Base-by-base conservation (phyloP, 257 asterid species). In the Solanum phureja region DNA sequence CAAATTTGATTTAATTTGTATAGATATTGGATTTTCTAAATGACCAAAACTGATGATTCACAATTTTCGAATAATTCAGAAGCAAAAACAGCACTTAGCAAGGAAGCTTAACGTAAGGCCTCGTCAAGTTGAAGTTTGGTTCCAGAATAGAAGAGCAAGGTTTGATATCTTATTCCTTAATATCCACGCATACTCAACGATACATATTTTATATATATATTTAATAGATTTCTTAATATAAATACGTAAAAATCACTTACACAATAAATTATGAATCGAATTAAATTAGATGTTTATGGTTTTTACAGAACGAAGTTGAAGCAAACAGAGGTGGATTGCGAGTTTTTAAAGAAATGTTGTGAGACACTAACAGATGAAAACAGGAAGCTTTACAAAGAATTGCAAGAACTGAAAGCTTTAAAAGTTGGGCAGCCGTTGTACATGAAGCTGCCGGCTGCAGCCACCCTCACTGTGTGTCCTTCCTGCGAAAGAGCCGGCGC, bases 101-200 rank as follows among this genome's bases (percentile, higher is more conserved):
- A 87, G 92, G 68, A 93, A 90, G 68, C 88, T 96, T 91, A 91
- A 94, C 89, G 96, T 96, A 62, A 92, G 96, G 88, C 96, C 98
- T 21, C 92, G 99, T 14, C 99, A 96, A 87, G 98, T 96, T n/a
- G 99, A 96, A 90, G 99, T 96, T 37, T 96, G 99, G 99, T 96
- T 96, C 87, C 99, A 96, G 90, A 96, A 96, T 87, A 92, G 98
- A 85, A 91, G 99, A 89, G 99, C 99, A 84, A 95, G 98, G 98
- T 96, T 29, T 7, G 68, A 29, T 0, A 13, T 81, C 85, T 4
- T 76, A 7, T n/a, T 27, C 29, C 34, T 76, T 38, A 38, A 38
- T 38, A n/a, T 56, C 56, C 24, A 58, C 24, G 11, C 66, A 58
- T 19, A 49, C 60, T 44, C 52, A 44, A 44, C 52, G 1, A 44